Percentiles rank a stretch among this genome's conserved stretches.
Conservation (phyloP, 164 flowering plant species). For the Chloranthus sessilifolius region DNA sequence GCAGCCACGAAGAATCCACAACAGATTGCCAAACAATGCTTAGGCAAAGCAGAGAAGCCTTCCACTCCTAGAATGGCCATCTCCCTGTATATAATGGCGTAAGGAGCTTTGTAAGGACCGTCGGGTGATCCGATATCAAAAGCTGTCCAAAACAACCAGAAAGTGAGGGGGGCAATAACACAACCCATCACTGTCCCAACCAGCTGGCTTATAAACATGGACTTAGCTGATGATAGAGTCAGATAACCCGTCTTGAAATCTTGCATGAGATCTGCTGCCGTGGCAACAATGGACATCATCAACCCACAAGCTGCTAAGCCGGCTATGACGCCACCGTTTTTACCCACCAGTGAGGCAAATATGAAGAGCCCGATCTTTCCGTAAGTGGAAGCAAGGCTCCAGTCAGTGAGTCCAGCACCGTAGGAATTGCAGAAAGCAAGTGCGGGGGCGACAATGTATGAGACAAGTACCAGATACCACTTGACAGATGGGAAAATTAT, state of each 20-base stretch:
- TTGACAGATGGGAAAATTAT: slow-evolving; percentile 77
- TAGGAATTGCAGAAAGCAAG: slow-evolving; percentile 98
- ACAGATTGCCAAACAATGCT: slow-evolving; percentile 77
- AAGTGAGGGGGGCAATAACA: slow-evolving; percentile 88
- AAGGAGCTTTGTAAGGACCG: slow-evolving; percentile 80
- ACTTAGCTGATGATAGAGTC: slow-evolving; percentile 82
- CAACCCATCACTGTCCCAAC: slow-evolving; percentile 96
- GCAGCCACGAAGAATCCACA: slow-evolving; percentile 77
- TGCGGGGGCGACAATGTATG: slow-evolving; percentile 84
- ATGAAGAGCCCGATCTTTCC: slow-evolving; percentile 90
- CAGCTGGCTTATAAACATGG: slow-evolving; percentile 92
- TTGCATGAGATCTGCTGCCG: slow-evolving; percentile 99
- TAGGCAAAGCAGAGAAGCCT: slow-evolving; percentile 90
- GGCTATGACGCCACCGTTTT: slow-evolving; percentile 80
- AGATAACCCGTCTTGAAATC: slow-evolving; percentile 97
- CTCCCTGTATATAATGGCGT: slow-evolving; percentile 84
- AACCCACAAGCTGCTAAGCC: slow-evolving; percentile 91
- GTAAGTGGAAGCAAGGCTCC: slow-evolving; percentile 83
- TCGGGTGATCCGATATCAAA: slow-evolving; percentile 85
- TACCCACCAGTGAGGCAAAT: slow-evolving; percentile 76
- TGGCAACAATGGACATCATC: slow-evolving; percentile 95
- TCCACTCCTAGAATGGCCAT: slow-evolving; percentile 97
- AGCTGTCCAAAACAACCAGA: slow-evolving; percentile 94
- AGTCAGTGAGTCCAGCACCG: slow-evolving; percentile 95
- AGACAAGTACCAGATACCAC: slow-evolving; percentile 81